A percentile compares a stretch with the other conserved stretches of the same genome.
phyloP scores from a whole-genome alignment of 139 green algal species.

The Auxenochlorella pyrenoidosa region DNA sequence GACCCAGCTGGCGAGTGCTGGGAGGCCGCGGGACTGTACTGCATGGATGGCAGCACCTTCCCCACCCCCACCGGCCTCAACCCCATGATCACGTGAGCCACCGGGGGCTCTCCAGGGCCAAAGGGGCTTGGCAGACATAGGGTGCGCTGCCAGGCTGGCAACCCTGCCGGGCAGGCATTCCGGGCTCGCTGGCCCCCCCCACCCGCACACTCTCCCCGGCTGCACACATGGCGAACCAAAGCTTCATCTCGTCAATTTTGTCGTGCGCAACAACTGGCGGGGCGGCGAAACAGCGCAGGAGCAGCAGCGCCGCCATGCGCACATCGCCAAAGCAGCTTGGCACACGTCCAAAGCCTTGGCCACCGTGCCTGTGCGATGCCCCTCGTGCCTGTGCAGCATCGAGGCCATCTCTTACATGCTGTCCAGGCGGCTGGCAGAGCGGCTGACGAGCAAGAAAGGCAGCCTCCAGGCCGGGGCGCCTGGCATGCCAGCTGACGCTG shows the following conservation, averaged over 20 bases:
- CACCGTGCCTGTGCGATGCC: neutral
- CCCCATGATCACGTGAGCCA: slow-evolving; percentile 72
- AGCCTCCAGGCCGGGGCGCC: neutral
- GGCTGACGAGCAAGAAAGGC: neutral
- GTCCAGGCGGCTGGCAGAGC: slow-evolving; percentile 40
- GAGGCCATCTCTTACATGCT: slow-evolving; percentile 61
- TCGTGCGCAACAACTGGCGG: no score
- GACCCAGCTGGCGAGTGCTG: slow-evolving; percentile 71
- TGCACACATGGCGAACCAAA: no score
- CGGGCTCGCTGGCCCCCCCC: no score
- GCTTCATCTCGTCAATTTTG: no score
- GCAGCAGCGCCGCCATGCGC: no score
- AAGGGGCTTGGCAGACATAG: neutral
- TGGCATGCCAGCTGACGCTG: neutral
- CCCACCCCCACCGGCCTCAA: slow-evolving; percentile 73
- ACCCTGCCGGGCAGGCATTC: no score
- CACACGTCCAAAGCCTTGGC: neutral
- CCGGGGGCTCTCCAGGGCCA: neutral
- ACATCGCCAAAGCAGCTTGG: no score
- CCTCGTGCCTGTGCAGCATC: slow-evolving; percentile 10
- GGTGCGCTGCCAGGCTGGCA: no score
- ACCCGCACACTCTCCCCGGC: no score
- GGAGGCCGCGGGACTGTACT: slow-evolving; percentile 69
- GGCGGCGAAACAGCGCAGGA: no score
- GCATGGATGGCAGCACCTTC: slow-evolving; percentile 66